These are phyloP conservation scores for Aristolochia californica DNA, from an alignment of 164 flowering plant species.

Conservation along the genomic window DNA sequence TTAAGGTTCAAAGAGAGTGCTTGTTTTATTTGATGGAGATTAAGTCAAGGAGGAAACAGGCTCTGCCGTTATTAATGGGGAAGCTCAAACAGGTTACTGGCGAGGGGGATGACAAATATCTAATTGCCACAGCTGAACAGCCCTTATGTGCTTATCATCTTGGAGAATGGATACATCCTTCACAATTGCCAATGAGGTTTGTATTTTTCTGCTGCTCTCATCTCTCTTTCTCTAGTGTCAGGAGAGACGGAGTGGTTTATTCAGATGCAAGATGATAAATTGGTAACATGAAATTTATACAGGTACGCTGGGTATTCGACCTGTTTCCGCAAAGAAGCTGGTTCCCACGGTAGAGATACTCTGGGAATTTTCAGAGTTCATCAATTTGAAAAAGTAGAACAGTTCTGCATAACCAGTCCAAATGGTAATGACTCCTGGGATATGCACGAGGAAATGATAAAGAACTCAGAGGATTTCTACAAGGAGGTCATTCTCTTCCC, in stretches of 20 bases:
- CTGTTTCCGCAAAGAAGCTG: slow-evolving; percentile 98
- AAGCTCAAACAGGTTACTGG: slow-evolving; percentile 60
- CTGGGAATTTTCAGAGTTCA: slow-evolving; percentile 91
- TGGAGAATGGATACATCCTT: slow-evolving; percentile 95
- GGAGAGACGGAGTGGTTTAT: neutral
- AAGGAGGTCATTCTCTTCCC: slow-evolving; percentile 40
- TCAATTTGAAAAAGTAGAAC: slow-evolving; percentile 97
- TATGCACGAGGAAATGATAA: slow-evolving; percentile 78
- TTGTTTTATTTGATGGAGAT: too few species aligned
- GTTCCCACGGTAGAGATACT: slow-evolving; percentile 94
- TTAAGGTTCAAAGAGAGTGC: too few species aligned
- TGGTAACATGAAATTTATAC: slow-evolving; percentile 4
- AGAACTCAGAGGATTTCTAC: slow-evolving; percentile 78
- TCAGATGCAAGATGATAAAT: neutral
- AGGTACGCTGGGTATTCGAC: slow-evolving; percentile 96
- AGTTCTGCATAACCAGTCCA: slow-evolving; percentile 84
- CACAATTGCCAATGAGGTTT: slow-evolving; percentile 77
- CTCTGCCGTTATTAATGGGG: neutral
- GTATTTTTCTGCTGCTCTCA: neutral
- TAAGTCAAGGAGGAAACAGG: neutral
- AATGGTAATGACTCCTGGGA: slow-evolving; percentile 74
- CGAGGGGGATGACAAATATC: slow-evolving; percentile 94
- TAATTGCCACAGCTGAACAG: slow-evolving; percentile 96
- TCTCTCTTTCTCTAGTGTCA: neutral
- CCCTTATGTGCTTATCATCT: slow-evolving; percentile 92